Evolutionary conservation across 306 rosid species (phyloP), one percentile per base, ranked within the genome.

Genomic region (Medicago arabica): DNA sequence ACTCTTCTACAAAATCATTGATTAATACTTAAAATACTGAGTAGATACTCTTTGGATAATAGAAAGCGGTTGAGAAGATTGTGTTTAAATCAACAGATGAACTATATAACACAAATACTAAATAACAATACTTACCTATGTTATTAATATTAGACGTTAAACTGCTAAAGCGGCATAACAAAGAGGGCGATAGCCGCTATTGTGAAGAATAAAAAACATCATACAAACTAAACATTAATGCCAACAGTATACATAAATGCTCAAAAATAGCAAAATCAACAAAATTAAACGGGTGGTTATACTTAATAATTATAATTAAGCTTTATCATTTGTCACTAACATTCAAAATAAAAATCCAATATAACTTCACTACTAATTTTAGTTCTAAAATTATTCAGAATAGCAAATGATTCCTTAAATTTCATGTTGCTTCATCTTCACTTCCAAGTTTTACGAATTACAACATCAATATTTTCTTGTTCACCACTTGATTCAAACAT

Each of bases 1-100:
- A 28, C 3, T 28, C 63, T 16, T 81, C 39, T 4, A 49, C 41
- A 6, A 54, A 83, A 43, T 49, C 21, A 77, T 68, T 62, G 50
- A 36, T 75, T 50, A 38, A 34, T 68, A 63, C 54, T 74, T 65
- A 23, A 65, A 36, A 17, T 51, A 9, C 46, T 15, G 65, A 63
- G 28, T 59, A 41, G 55, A 40, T 44, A 31, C 18, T 61, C 19
- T 34, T 61, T 43, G 34, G 41, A 61, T n/a, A 61, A 61, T 61
- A 28, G 21, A 61, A 31, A 60, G 9, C 3, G 40, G 31, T 31
- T 38, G 65, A 59, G 15, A 59, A 11, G 7, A 13, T 25, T 59
- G 40, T 59, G 39, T 59, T 59, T 59, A 59, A 59, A 25, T 23
- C 66, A 23, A 58, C 17, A 28, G 34, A 9, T 31, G 63, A 21